Conservation (phyloP, 768 basidiomycete genomes). For the Pleurotus platypus region DNA sequence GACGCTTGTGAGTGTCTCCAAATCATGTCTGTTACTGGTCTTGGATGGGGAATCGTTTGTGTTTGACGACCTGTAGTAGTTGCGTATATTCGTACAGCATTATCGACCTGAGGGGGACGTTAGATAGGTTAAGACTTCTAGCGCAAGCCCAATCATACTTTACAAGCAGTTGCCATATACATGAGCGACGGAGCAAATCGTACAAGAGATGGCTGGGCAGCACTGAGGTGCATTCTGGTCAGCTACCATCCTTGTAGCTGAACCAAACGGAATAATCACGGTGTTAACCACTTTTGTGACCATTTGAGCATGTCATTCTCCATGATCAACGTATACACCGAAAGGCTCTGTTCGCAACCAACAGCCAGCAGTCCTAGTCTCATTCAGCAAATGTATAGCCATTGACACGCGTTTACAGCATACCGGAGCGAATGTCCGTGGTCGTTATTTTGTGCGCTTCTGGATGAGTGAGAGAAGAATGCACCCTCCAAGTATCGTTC, state of each 20-base stretch:
- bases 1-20: slow-evolving; percentile 74
- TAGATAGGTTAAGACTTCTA: neutral
- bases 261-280: slow-evolving; percentile 35
- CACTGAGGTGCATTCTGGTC: slow-evolving; percentile 28
- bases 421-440: slow-evolving; percentile 76
- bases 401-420: slow-evolving; percentile 6
- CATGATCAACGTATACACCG: slow-evolving; percentile 72
- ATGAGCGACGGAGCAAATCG: slow-evolving; percentile 76
- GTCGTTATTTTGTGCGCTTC: slow-evolving; percentile 52
- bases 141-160: slow-evolving; percentile 33
- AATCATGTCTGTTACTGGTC: slow-evolving; percentile 61
- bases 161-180: slow-evolving; percentile 64
- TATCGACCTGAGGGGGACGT: slow-evolving; percentile 41
- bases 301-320: slow-evolving; percentile 83
- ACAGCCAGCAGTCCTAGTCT: slow-evolving; percentile 70
- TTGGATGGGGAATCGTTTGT: slow-evolving; percentile 70
- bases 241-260: slow-evolving; percentile 3
- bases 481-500: slow-evolving; percentile 69
- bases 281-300: slow-evolving; percentile 72
- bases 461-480: slow-evolving; percentile 73
- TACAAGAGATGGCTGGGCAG: slow-evolving; percentile 44
- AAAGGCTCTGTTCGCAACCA: slow-evolving; percentile 55
- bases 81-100: slow-evolving; percentile 60
- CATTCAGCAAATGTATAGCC: slow-evolving; percentile 21
- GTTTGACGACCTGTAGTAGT: slow-evolving; percentile 69